Evolutionary conservation across 768 basidiomycete species (phyloP).

Genomic region (Zangia roseola): DNA sequence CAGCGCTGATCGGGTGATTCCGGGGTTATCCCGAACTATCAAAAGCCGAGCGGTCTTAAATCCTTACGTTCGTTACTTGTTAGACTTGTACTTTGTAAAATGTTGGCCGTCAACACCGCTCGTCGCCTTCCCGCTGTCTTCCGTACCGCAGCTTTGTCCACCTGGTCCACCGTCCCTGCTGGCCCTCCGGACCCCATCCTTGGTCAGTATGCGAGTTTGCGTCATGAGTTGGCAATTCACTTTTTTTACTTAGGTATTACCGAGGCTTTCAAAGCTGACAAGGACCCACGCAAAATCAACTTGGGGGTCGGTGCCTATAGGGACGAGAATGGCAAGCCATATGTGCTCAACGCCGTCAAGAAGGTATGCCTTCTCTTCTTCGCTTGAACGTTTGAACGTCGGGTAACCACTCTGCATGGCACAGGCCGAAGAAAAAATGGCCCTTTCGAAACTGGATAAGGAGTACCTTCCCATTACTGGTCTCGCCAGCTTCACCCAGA

Average conservation of each 20-base stretch:
- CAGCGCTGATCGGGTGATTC: slow-evolving; percentile 13
- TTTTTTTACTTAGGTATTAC: slow-evolving; percentile 61
- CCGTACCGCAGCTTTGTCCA: slow-evolving; percentile 50
- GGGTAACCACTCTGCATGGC: slow-evolving; percentile 1
- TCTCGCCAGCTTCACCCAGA: slow-evolving; percentile 78
- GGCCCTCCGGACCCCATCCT: slow-evolving; percentile 94
- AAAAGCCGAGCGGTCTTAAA: not conserved
- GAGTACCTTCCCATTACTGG: slow-evolving; percentile 98
- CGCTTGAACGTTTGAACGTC: not conserved
- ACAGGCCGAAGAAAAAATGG: slow-evolving; percentile 77
- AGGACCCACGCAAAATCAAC: slow-evolving; percentile 90
- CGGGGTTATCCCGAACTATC: slow-evolving; percentile 4
- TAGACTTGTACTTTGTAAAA: slow-evolving; percentile 16
- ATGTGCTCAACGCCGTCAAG: slow-evolving; percentile 84
- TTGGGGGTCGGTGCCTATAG: slow-evolving; percentile 97
- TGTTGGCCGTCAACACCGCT: slow-evolving; percentile 44
- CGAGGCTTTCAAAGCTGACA: slow-evolving; percentile 97
- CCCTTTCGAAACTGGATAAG: slow-evolving; percentile 73
- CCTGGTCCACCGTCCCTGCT: slow-evolving; percentile 79
- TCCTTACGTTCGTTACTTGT: no score
- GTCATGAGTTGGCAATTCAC: slow-evolving; percentile 5
- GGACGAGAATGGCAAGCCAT: slow-evolving; percentile 93
- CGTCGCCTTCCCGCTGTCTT: slow-evolving; percentile 49
- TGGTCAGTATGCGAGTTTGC: slow-evolving; percentile 44
- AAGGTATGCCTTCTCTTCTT: slow-evolving; percentile 49